A percentile compares a stretch with the other conserved stretches of the same genome.
Conservation (phyloP, 1,139 yeast genomes). For the Debaryomyces nepalensis region DNA sequence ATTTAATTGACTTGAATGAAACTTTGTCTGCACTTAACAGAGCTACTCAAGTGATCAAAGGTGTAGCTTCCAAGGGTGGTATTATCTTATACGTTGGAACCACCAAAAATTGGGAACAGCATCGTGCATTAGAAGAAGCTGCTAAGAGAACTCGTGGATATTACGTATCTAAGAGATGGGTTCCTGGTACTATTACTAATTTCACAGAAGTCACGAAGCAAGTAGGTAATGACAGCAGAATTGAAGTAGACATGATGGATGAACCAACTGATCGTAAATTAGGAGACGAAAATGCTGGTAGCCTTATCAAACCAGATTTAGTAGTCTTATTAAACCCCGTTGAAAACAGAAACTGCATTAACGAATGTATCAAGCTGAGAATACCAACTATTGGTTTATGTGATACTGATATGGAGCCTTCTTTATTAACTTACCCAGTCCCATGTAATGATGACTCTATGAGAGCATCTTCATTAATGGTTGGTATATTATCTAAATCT, state of each 20-base stretch:
- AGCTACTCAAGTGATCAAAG: conserved; percentile 79
- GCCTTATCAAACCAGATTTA: conserved; percentile 81
- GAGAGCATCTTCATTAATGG: conserved; percentile 76
- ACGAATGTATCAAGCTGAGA: conserved; percentile 80
- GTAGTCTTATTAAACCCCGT: conserved; percentile 86
- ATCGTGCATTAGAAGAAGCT: conserved; percentile 75
- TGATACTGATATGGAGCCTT: conserved; percentile 93
- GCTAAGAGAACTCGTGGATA: conserved; percentile 79
- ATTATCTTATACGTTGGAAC: conserved; percentile 85
- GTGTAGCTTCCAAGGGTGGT: conserved; percentile 85
- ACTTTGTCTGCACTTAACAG: conserved; percentile 76
- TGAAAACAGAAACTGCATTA: conserved; percentile 79
- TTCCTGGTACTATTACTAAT: conserved; percentile 93
- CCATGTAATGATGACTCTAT: conserved; percentile 96
- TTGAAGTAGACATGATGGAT: conserved; percentile 46
- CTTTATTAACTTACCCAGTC: conserved; percentile 87
- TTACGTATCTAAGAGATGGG: conserved; percentile 86
- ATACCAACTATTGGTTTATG: conserved; percentile 93
- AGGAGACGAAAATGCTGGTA: conserved; percentile 44
- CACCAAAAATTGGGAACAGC: conserved; percentile 67
- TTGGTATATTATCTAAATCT: conserved; percentile 84
- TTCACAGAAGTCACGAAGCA: conserved; percentile 76
- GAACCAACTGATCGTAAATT: conserved; percentile 61
- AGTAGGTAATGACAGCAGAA: conserved; percentile 63
- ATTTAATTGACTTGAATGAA: conserved; percentile 85